Conservation (phyloP, 2,329 filamentous ascomycete genomes). For the Epichloe baconii region DNA sequence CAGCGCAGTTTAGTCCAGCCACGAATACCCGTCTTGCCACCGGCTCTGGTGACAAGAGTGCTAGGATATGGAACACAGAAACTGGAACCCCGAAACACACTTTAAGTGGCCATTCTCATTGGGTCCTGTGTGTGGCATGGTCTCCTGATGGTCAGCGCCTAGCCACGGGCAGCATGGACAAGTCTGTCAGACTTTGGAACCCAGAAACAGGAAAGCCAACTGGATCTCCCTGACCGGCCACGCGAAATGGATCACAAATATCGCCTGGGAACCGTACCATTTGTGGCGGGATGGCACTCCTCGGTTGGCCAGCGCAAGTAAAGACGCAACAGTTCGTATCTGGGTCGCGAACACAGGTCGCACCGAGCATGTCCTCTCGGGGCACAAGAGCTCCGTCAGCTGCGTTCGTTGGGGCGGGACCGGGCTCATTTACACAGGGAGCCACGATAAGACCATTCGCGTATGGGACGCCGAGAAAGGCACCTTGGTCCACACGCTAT, state of each 20-base stretch:
- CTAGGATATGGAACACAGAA: conserved; percentile 87
- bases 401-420: conserved; percentile 94
- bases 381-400: conserved; percentile 78
- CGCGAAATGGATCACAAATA: conserved; percentile 73
- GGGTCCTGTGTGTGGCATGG: conserved; percentile 82
- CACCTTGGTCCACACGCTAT: conserved; percentile 65
- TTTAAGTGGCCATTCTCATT: conserved; percentile 74
- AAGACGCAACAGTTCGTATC: conserved; percentile 76
- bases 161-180: conserved; percentile 88
- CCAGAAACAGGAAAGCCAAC: conserved; percentile 64
- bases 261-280: conserved; percentile 92
- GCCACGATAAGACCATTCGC: conserved; percentile 85
- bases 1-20: conserved; percentile 72
- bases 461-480: conserved; percentile 77
- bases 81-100: conserved; percentile 83
- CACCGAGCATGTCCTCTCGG: conserved; percentile 71
- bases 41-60: conserved; percentile 82
- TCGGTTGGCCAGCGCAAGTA: conserved; percentile 73
- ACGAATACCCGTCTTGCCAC: conserved; percentile 69
- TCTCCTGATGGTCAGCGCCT: conserved; percentile 70
- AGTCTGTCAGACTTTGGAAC: conserved; percentile 81
- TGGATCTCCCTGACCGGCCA: conserved; percentile 64
- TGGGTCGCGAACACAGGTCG: conserved; percentile 72
- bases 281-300: conserved; percentile 61
- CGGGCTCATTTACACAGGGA: conserved; percentile 69